Evolutionary conservation across 352 stramenopile genomes (phyloP).

Genomic region (Phytophthora hibernalis): DNA sequence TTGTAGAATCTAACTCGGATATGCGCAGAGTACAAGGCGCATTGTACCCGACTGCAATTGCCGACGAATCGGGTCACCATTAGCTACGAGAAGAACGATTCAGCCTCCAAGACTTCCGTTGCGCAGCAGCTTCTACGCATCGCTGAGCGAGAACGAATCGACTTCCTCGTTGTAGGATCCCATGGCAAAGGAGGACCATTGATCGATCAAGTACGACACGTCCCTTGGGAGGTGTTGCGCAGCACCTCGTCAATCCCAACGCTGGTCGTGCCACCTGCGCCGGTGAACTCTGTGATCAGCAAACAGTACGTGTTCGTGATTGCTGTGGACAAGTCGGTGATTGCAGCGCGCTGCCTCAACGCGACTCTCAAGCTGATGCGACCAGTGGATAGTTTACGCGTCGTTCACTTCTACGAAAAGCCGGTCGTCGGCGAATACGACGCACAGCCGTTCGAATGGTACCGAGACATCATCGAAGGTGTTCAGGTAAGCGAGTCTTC

Average conservation of each 20-base stretch:
- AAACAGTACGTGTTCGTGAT: slow-evolving; percentile 64
- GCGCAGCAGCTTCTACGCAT: slow-evolving; percentile 47
- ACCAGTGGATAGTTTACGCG: slow-evolving; percentile 44
- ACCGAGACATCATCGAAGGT: slow-evolving; percentile 37
- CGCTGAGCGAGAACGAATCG: slow-evolving; percentile 25
- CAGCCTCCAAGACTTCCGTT: slow-evolving; percentile 23
- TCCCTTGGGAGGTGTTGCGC: slow-evolving; percentile 56
- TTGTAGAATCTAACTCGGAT: neutral
- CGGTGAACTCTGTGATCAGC: slow-evolving; percentile 51
- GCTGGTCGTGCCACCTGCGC: slow-evolving; percentile 55
- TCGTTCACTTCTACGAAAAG: slow-evolving; percentile 73
- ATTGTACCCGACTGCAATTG: slow-evolving; percentile 50
- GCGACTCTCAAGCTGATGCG: slow-evolving; percentile 67
- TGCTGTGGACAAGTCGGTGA: slow-evolving; percentile 47
- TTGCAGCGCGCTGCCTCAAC: slow-evolving; percentile 46
- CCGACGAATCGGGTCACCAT: slow-evolving; percentile 52
- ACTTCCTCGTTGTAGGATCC: slow-evolving; percentile 66
- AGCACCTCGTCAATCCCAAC: slow-evolving; percentile 29
- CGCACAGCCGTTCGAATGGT: slow-evolving; percentile 41
- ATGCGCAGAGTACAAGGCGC: slow-evolving; percentile 56
- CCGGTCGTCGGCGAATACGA: slow-evolving; percentile 50
- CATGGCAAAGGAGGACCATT: slow-evolving; percentile 67
- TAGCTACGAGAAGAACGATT: slow-evolving; percentile 29
- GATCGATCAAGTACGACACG: slow-evolving; percentile 64
- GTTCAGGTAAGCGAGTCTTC: slow-evolving; percentile 24